phyloP scores from a whole-genome alignment of 163 green algal genomes.

The Chlorella variabilis region DNA sequence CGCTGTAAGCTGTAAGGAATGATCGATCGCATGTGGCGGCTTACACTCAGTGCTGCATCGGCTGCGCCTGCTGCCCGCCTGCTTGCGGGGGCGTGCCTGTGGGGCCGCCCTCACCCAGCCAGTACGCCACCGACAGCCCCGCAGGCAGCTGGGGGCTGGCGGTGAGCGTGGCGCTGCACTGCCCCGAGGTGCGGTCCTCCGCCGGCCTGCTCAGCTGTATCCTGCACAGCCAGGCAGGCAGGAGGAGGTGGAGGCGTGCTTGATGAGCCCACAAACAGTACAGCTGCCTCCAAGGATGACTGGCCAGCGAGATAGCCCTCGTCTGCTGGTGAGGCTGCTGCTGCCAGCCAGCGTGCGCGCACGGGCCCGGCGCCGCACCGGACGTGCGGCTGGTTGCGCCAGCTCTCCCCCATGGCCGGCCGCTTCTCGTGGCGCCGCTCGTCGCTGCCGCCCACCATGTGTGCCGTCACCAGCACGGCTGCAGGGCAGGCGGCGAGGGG shows the following conservation, averaged over 20 bases:
- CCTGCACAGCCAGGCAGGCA: constrained; percentile 4
- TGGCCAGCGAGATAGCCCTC: no score
- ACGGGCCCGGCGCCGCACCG: no score
- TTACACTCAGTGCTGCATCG: constrained; percentile 23
- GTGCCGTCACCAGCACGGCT: constrained; percentile 72
- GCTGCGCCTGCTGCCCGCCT: neutral
- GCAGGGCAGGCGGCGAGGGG: no score
- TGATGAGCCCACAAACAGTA: no score
- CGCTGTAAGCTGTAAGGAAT: no score
- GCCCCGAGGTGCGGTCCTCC: neutral
- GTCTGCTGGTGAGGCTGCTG: no score
- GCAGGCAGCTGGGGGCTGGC: constrained; percentile 22
- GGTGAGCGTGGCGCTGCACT: neutral
- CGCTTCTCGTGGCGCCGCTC: constrained; percentile 36
- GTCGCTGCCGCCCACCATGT: constrained; percentile 58
- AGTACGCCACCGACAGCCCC: neutral
- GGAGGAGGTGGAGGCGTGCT: neutral
- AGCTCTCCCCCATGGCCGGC: constrained; percentile 60
- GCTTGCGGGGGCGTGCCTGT: neutral
- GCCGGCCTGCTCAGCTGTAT: constrained; percentile 33
- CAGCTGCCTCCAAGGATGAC: no score
- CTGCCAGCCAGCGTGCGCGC: no score
- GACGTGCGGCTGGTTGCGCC: constrained; percentile 49
- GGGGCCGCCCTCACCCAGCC: neutral
- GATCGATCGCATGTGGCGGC: no score